These are phyloP conservation scores for Emericellopsis cladophorae DNA, from an alignment of 2,329 filamentous ascomycete genomes.

Conservation along the genomic window DNA sequence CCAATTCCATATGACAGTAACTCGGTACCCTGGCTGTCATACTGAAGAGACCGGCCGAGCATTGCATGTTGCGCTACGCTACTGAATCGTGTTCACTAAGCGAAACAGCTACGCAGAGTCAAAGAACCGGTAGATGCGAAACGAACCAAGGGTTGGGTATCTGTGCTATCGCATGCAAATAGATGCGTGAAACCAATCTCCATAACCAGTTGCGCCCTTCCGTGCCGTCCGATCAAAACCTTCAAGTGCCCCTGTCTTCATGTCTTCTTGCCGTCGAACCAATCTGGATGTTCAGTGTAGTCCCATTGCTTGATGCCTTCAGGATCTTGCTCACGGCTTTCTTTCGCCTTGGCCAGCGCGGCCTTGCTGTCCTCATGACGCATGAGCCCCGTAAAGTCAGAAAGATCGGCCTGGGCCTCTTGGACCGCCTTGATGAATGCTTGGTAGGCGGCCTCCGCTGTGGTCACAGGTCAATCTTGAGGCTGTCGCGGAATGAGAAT, in stretches of 20 bases:
- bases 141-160: too few species aligned
- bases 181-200: too few species aligned
- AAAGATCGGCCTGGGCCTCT: conserved; percentile 35
- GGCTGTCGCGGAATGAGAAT: conserved; percentile 7
- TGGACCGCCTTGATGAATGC: conserved; percentile 34
- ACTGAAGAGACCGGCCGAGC: too few species aligned
- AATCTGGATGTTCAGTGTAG: conserved; percentile 45
- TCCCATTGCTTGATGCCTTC: conserved; percentile 47
- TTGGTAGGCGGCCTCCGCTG: conserved; percentile 37
- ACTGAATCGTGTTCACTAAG: too few species aligned
- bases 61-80: too few species aligned
- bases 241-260: neutral
- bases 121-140: too few species aligned
- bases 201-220: too few species aligned
- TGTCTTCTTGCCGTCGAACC: conserved; percentile 26
- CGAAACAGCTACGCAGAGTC: too few species aligned
- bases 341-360: conserved; percentile 36
- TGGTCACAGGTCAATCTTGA: neutral
- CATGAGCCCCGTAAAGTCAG: conserved; percentile 34
- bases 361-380: conserved; percentile 31
- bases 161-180: too few species aligned
- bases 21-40: too few species aligned
- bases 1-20: too few species aligned
- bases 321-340: conserved; percentile 41
- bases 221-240: too few species aligned